phyloP scores from a whole-genome alignment of 352 stramenopile species.

The Pythium aristosporum region DNA sequence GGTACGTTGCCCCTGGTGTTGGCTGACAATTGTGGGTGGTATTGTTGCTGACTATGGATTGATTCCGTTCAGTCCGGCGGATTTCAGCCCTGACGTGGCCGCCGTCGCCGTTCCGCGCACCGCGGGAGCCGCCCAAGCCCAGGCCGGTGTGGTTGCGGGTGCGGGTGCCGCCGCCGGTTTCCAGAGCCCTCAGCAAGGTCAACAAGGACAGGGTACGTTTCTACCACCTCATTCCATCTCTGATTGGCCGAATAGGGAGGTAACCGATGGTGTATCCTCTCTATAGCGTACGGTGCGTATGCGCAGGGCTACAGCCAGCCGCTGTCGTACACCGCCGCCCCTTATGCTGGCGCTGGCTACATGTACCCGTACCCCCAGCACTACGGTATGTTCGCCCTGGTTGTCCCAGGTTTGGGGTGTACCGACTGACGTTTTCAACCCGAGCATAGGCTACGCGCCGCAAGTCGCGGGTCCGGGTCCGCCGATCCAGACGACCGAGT shows the following conservation, averaged over 20 bases:
- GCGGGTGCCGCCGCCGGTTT: slow-evolving; percentile 22
- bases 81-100: slow-evolving; percentile 32
- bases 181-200: slow-evolving; percentile 26
- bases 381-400: slow-evolving; percentile 49
- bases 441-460: slow-evolving; percentile 65
- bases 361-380: slow-evolving; percentile 86
- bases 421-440: neutral
- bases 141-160: neutral
- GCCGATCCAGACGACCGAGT: slow-evolving; percentile 88
- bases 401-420: neutral
- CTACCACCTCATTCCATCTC: neutral
- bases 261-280: neutral
- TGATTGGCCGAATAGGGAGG: neutral
- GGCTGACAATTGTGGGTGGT: neutral
- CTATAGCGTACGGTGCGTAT: slow-evolving; percentile 63
- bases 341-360: slow-evolving; percentile 72
- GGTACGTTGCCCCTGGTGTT: slow-evolving; percentile 33
- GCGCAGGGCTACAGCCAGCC: slow-evolving; percentile 74
- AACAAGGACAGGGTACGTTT: slow-evolving; percentile 42
- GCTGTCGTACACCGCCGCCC: slow-evolving; percentile 63
- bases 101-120: slow-evolving; percentile 15
- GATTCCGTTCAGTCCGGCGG: slow-evolving; percentile 42
- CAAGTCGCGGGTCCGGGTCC: slow-evolving; percentile 81
- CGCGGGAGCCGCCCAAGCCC: slow-evolving; percentile 33
- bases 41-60: neutral